Base-by-base conservation (phyloP, 2,329 filamentous ascomycete genomes). In the Neospermospora avenae region DNA sequence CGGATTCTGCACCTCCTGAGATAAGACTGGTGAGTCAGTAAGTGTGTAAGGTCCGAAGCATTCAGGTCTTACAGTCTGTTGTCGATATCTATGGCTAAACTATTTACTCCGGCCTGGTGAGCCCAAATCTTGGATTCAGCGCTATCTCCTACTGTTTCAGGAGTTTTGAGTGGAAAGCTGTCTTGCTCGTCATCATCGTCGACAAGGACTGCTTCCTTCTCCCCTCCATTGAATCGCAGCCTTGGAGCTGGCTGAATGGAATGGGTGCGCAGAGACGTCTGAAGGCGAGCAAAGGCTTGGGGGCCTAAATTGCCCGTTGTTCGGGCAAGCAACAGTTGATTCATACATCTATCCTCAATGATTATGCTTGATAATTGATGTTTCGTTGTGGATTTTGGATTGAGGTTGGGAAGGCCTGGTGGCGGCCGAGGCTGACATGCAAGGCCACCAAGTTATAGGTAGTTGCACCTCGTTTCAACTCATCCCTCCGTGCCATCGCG, bases 1-100 rank as follows among this genome's bases (percentile, higher is more conserved):
- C 89, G 10, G 89, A 90, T 71, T 96, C 91, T 4, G 90, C 88
- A 31, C 93, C 92, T 3, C 91, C 93, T 0, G 93, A 96, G 1
- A 96, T 75, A 63, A 97, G 81, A 66, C 90, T 89, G 68, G 22
- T 48, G 28, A 7, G 49, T 63, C 45, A 65, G 57, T 44, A 52
- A 59, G 34, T 51, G 51, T 8, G 22, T 14, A 35, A 24, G 7
- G n/a, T n/a, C 24, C 42, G 41, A 16, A 60, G 56, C 45, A 25
- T 14, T 42, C 16, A 24, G 62, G 22, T 64, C 80, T 73, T 75
- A 88, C 86, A 90, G 86, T 71, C 86, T 81, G 3, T 90, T 91
- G 64, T 95, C 90, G 70, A 95, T 91, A 70, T 97, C 93, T 41
- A 96, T 81, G 0, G 89, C 86, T 42, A 97, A 77, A 41, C 88